Evolutionary conservation across 2,329 filamentous ascomycete genomes (phyloP), one percentile per base, ranked within the genome.

Genomic region (Colletotrichum sp.): DNA sequence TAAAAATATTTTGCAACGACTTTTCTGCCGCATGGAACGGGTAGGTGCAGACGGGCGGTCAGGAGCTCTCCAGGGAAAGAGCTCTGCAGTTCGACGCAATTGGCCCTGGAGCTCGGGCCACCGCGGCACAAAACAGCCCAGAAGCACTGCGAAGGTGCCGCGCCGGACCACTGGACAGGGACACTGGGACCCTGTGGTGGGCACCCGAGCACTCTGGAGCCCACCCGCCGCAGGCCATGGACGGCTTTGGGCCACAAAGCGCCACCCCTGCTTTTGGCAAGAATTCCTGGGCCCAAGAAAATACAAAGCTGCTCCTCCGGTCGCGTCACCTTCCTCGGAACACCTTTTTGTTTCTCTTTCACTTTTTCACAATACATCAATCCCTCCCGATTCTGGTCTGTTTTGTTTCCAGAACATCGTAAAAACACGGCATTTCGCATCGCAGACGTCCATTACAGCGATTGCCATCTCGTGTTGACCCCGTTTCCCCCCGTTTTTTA

Each of bases 271-370:
- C 63, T 71, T 52, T 24, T 63, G 74, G 72, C 67, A 34, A 67
- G 36, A 76, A 75, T 76, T 75, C 72, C 60, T 65, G 64, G 52
- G 60, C 71, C 74, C 48, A 71, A 75, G 72, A 76, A 76, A 75
- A 76, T 74, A 70, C 68, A 74, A 76, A 76, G 71, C 71, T 75
- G 71, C 71, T 30, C 71, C 52, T 63, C 65, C 74, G 71, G 72
- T 75, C 74, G 74, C 74, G 74, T 76, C 74, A 74, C 74, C 52
- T 74, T 67, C 60, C 71, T 61, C 75, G 67, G 74, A 71, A 32
- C 61, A 64, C 43, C 43, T 70, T 61, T 66, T 68, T 68, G 74
- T 34, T 21, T 24, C 70, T 34, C 39, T 52, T 30, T 59, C 36
- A 68, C 39, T 30, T 30, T 48, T 32, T 24, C 71, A 61, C 74